Evolutionary conservation across 371 early-diverging fungal genomes (phyloP), one percentile per base, ranked within the genome.

Genomic region (Apophysomyces trapeziformis): DNA sequence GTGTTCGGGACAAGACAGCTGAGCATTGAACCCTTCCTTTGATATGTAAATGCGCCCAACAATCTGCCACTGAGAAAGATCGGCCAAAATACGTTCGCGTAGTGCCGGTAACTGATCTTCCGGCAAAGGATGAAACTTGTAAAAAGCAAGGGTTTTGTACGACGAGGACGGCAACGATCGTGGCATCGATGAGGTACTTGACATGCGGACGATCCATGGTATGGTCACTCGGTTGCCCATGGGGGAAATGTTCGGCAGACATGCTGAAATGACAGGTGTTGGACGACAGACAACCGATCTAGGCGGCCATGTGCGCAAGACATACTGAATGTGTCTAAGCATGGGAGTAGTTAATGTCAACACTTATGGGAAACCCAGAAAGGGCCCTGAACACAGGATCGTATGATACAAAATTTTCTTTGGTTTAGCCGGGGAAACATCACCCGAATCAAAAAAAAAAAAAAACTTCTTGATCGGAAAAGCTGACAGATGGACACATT

Each of bases 1-100:
- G 7, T 77, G 72, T 39, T 75, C 76, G 35, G 92, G 92, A 57
- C 90, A 87, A 45, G 91, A 88, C n/a, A 93, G 73, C 72, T 94
- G 94, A 26, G 91, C 93, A 70, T 94, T 94, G 76, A 93, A 88
- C 1, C 94, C 94, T 76, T 93, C 90, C 7, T 77, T 77, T n/a
- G 89, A 83, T 39, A 93, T 77, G 67, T 93, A 93, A 38, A 93
- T 88, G 16, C 94, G 84, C 2, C 93, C 94, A 0, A 91, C 87
- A 21, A 91, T 79, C 36, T 82, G 83, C 66, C 87, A 69, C 36
- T 74, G 64, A 13, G 77, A 74, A 8, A 90, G 67, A 60, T 85
- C 82, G 1, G 58, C 69, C 62, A 87, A 57, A 11, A 90, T 73
- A 47, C 73, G 70, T 64, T 81, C 75, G n/a, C 88, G 83, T 35